phyloP scores from a whole-genome alignment of 164 flowering plant genomes.

The Taxillus chinensis region DNA sequence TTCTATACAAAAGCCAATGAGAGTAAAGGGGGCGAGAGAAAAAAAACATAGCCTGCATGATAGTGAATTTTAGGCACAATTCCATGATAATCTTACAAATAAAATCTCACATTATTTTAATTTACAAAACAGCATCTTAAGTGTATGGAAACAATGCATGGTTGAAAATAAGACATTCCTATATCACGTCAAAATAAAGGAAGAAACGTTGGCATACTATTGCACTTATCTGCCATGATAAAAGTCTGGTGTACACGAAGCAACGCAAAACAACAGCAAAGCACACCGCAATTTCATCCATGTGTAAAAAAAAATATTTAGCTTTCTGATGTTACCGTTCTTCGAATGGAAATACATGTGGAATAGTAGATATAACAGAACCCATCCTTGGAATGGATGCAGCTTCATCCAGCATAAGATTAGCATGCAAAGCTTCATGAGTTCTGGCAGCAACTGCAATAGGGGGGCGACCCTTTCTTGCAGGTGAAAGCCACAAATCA shows the following conservation, averaged over 20 bases:
- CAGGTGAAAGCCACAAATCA: conserved; percentile 87
- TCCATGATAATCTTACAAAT: too few relatives aligned
- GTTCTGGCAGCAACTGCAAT: conserved; percentile 85
- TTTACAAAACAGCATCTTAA: too few relatives aligned
- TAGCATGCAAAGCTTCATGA: conserved; percentile 54
- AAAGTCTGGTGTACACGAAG: not conserved
- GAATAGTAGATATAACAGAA: conserved; percentile 69
- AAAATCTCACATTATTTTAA: too few relatives aligned
- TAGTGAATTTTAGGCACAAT: too few relatives aligned
- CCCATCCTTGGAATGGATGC: conserved; percentile 27
- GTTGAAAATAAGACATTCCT: too few relatives aligned
- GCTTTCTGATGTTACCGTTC: conserved; percentile 46
- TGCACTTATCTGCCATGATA: not conserved
- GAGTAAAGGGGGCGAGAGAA: too few relatives aligned
- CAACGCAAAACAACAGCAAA: not conserved
- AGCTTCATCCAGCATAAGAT: conserved; percentile 35
- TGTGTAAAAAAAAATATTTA: not conserved
- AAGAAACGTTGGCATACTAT: too few relatives aligned
- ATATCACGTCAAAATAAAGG: too few relatives aligned
- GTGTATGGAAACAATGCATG: too few relatives aligned
- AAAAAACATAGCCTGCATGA: too few relatives aligned
- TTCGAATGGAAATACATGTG: conserved; percentile 93
- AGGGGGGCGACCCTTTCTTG: conserved; percentile 62
- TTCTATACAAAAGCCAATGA: too few relatives aligned
- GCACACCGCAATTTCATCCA: not conserved